Conservation (phyloP, 129 eudicot species). For the Lonicera japonica region DNA sequence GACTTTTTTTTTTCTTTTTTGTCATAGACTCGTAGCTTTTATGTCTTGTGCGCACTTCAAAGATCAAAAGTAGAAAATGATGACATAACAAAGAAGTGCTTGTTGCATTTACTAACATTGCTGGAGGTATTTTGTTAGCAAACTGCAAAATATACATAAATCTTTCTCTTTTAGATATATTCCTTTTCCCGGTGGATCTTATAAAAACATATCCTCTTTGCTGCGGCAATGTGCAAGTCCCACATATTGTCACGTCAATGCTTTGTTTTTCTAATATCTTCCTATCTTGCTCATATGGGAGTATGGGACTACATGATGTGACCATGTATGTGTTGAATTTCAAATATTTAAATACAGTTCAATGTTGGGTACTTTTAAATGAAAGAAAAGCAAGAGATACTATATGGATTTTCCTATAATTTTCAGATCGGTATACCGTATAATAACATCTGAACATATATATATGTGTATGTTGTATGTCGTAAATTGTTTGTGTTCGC, state of each 20-base stretch:
- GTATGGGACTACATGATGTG: not conserved
- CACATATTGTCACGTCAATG: not conserved
- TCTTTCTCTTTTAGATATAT: not conserved
- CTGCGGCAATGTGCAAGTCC: not conserved
- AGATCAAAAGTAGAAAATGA: not conserved
- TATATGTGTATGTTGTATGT: no score
- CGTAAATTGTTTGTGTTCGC: no score
- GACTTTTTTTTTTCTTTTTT: slow-evolving; percentile 2
- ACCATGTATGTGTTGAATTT: not conserved
- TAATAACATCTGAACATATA: no score
- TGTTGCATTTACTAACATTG: not conserved
- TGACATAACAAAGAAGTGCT: not conserved
- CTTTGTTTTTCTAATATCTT: not conserved
- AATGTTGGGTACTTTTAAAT: not conserved
- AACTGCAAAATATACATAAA: no score
- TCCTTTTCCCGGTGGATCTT: not conserved
- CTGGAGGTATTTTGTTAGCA: not conserved
- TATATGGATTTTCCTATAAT: no score
- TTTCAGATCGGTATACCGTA: no score
- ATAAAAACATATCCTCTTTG: no score
- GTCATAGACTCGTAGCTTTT: not conserved
- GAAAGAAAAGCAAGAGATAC: no score
- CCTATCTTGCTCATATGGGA: not conserved
- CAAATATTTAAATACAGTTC: not conserved
- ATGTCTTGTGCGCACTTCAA: not conserved